Base-by-base conservation (phyloP, 2,329 filamentous ascomycete species). In the Fusarium nisikadoi region DNA sequence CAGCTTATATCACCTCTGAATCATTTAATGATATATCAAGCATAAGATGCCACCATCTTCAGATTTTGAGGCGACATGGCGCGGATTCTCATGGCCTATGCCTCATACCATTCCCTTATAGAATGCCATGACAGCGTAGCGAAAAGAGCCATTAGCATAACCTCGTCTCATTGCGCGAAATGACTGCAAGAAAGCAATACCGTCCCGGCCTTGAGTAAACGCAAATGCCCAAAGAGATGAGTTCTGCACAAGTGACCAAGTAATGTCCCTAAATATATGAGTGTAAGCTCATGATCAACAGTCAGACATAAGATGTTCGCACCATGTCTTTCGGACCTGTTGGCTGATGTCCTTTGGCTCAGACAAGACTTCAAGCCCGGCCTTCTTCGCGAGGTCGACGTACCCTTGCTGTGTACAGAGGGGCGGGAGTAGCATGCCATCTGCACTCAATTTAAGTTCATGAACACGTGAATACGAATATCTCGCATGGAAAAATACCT, bases 221-320 rank as follows among this genome's bases (percentile, higher is more conserved):
- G 88, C 88, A 69, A 90, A 89, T 1, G 88, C 86, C 88, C 88
- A 90, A 12, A 90, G 83, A 6, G 87, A 85, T 1, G 88, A 88
- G 31, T 87, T 89, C 67, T 89, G 87, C 20, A 90, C 84, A 14
- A 90, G 81, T 12, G 84, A 83, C 88, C 88, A 90, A 20, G 87
- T 88, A n/a, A 90, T 89, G 71, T 90, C 88, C 88, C 88, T 90
- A 29, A 14, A 50, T 5, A 19, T 5, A 43, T 13, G 33, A 20
- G 29, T 43, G 43, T 67, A 38, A 71, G 62, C 9, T 13, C 27
- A 27, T 19, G n/a, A 10, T 23, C 23, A 16, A n/a, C 27, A 38
- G 16, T 13, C 11, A n/a, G 19, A 41, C 41, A n/a, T 8, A 33
- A 17, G 43, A 35, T 17, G 12, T 45, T 77, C 84, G 75, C 76